A percentile compares a stretch with the other conserved stretches of the same genome.
These are phyloP conservation scores for Penicillium hesseltinei DNA, from an alignment of 2,329 filamentous ascomycete species.

Conservation along the genomic window DNA sequence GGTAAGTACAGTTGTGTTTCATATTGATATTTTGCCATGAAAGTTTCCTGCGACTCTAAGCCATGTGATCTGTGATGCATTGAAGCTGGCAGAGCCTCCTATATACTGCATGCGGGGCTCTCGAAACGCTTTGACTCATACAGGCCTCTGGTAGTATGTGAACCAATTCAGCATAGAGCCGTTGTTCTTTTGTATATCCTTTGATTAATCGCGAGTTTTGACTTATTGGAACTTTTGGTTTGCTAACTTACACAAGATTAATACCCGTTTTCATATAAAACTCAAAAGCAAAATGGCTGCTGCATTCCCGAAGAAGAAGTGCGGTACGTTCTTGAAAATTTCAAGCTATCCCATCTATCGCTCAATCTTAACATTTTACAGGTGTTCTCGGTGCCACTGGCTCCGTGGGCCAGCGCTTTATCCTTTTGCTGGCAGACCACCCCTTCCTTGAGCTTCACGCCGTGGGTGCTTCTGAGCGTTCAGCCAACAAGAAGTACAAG, in stretches of 20 bases:
- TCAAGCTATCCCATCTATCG: neutral
- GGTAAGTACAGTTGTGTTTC: conserved; percentile 21
- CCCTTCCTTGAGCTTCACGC: conserved; percentile 83
- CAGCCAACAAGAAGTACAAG: conserved; percentile 89
- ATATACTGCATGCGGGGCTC: conserved; percentile 17
- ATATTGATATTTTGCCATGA: neutral
- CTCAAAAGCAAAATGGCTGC: conserved; percentile 28
- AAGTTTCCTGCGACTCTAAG: neutral
- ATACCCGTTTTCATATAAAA: conserved; percentile 5
- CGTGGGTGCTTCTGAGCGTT: conserved; percentile 83
- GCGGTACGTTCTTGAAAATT: conserved; percentile 30
- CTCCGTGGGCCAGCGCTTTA: conserved; percentile 92
- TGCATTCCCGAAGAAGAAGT: conserved; percentile 40
- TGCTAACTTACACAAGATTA: conserved; percentile 9
- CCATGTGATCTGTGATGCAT: conserved; percentile 1
- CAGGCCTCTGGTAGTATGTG: conserved; percentile 6
- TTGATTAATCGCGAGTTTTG: neutral
- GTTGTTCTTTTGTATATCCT: neutral
- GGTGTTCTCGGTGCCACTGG: conserved; percentile 87
- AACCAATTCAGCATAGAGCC: conserved; percentile 1
- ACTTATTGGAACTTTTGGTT: neutral
- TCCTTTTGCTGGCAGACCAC: conserved; percentile 84
- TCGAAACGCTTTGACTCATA: conserved; percentile 19
- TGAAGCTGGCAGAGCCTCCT: conserved; percentile 3
- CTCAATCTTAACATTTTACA: conserved; percentile 32